Evolutionary conservation across 2,329 filamentous ascomycete genomes (phyloP).

Genomic region (Cladophialophora psammophila): DNA sequence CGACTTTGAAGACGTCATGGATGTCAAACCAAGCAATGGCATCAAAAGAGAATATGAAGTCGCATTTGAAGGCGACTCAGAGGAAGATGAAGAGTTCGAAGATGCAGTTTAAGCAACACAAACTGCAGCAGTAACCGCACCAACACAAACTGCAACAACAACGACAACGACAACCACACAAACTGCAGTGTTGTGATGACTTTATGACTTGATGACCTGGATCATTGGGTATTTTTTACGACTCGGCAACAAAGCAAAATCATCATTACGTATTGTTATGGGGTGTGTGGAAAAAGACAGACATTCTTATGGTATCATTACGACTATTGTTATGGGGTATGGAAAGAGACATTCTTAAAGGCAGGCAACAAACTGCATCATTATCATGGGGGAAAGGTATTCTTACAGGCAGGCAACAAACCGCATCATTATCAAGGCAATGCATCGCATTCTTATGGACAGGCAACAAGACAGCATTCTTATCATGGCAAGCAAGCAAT

Average conservation of each 20-base stretch:
- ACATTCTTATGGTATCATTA: constrained; percentile 1
- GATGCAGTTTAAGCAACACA: constrained; percentile 31
- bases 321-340: neutral
- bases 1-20: constrained; percentile 40
- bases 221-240: neutral
- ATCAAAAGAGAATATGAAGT: constrained; percentile 35
- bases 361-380: neutral
- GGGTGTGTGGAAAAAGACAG: neutral
- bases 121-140: neutral
- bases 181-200: neutral
- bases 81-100: constrained; percentile 43
- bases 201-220: neutral
- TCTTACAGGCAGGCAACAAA: neutral
- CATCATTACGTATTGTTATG: constrained; percentile 4
- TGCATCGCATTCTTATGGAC: neutral
- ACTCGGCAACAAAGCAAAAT: neutral
- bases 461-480: neutral
- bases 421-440: no score
- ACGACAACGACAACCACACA: neutral
- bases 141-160: neutral
- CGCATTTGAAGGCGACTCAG: constrained; percentile 34
- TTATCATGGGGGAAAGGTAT: neutral
- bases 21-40: constrained; percentile 28
- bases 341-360: neutral
- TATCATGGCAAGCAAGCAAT: neutral